A percentile compares a stretch with the other conserved stretches of the same genome.
These are phyloP conservation scores for Termitomyces sp. DNA, from an alignment of 768 basidiomycete genomes.

Conservation along the genomic window DNA sequence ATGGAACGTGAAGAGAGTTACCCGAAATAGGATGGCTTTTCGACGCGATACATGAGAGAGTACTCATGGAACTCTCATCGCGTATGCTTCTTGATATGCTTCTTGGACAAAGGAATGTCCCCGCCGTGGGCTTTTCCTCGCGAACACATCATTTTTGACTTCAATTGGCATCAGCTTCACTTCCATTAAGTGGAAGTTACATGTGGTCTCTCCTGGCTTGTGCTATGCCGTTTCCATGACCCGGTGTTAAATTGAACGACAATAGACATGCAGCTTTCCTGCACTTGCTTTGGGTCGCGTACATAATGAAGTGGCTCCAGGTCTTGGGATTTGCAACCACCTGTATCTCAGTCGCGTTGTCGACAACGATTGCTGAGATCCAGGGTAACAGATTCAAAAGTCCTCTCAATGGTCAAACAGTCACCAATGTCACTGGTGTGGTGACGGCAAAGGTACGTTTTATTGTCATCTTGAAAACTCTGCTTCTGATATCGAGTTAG, in stretches of 20 bases:
- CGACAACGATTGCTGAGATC: slow-evolving; percentile 46
- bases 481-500: slow-evolving; percentile 22
- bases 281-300: slow-evolving; percentile 1
- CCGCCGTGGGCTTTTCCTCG: neutral
- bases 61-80: neutral
- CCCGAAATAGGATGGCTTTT: neutral
- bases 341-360: slow-evolving; percentile 26
- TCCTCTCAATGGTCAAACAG: slow-evolving; percentile 41
- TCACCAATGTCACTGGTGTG: slow-evolving; percentile 45
- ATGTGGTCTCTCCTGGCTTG: slow-evolving; percentile 13
- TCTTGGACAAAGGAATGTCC: neutral
- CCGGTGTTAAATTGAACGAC: slow-evolving; percentile 2
- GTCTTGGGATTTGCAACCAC: slow-evolving; percentile 27
- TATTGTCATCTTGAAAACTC: neutral
- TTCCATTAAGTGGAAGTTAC: slow-evolving; percentile 12
- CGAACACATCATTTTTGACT: neutral
- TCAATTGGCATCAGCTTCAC: neutral
- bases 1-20: neutral
- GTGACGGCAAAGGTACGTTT: slow-evolving; percentile 50
- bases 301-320: slow-evolving; percentile 29
- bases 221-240: neutral
- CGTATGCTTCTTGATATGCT: neutral
- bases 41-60: neutral
- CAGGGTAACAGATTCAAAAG: slow-evolving; percentile 48
- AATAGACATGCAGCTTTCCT: neutral